phyloP scores from a whole-genome alignment of 2,329 filamentous ascomycete genomes.

The Helotiales sp. region DNA sequence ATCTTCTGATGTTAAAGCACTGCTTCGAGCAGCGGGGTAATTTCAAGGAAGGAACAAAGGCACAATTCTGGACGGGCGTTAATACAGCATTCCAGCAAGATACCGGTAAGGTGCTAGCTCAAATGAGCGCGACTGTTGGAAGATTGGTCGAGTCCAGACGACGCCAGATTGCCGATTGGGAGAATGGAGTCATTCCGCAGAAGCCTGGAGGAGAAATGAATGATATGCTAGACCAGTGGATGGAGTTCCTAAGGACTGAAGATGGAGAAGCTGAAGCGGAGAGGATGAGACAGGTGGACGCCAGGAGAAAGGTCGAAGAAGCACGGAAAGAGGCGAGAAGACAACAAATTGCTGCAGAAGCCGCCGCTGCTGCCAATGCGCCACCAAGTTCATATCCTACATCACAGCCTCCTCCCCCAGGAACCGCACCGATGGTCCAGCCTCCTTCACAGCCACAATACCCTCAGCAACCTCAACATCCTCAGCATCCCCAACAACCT shows the following conservation, averaged over 20 bases:
- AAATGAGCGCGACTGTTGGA: slow-evolving; percentile 37
- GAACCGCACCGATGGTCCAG: slow-evolving; percentile 16
- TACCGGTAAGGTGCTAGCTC: slow-evolving; percentile 34
- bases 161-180: slow-evolving; percentile 35
- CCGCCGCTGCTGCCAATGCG: slow-evolving; percentile 19
- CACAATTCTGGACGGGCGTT: slow-evolving; percentile 35
- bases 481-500: slow-evolving; percentile 12
- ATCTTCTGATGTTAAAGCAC: slow-evolving; percentile 34
- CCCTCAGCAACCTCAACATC: slow-evolving; percentile 10
- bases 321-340: slow-evolving; percentile 33
- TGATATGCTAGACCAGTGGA: slow-evolving; percentile 34
- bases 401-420: slow-evolving; percentile 10
- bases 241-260: slow-evolving; percentile 35
- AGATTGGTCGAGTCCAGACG: slow-evolving; percentile 33
- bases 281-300: slow-evolving; percentile 36
- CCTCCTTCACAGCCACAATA: slow-evolving; percentile 21
- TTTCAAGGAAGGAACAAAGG: slow-evolving; percentile 36
- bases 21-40: slow-evolving; percentile 32
- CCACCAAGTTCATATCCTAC: slow-evolving; percentile 20
- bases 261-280: slow-evolving; percentile 35
- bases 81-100: slow-evolving; percentile 33
- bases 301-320: slow-evolving; percentile 34
- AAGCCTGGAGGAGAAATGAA: slow-evolving; percentile 35
- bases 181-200: slow-evolving; percentile 32
- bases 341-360: slow-evolving; percentile 33